phyloP scores from a whole-genome alignment of 2,329 filamentous ascomycete genomes.

The Cercospora brassicicola region DNA sequence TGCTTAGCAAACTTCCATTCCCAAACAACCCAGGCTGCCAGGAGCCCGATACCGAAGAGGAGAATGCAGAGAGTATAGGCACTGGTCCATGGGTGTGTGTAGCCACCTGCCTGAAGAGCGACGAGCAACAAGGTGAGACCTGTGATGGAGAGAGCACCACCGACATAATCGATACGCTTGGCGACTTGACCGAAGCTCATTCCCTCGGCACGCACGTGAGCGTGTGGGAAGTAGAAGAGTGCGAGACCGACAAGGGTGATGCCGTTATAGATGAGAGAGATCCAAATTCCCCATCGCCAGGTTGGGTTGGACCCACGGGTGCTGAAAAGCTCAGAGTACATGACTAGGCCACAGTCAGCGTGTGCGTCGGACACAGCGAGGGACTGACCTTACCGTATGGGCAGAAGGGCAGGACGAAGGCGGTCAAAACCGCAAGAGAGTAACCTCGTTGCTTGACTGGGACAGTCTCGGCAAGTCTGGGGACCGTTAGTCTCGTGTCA shows the following conservation, averaged over 20 bases:
- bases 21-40: slow-evolving; percentile 40
- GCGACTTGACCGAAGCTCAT: slow-evolving; percentile 46
- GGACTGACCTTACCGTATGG: slow-evolving; percentile 44
- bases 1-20: slow-evolving; percentile 43
- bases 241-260: slow-evolving; percentile 32
- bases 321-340: slow-evolving; percentile 61
- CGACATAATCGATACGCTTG: slow-evolving; percentile 52
- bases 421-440: slow-evolving; percentile 29
- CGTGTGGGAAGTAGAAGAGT: slow-evolving; percentile 56
- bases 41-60: slow-evolving; percentile 40
- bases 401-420: slow-evolving; percentile 57
- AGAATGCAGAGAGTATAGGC: slow-evolving; percentile 43
- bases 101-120: slow-evolving; percentile 44
- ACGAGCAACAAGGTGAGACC: slow-evolving; percentile 51
- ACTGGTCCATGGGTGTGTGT: slow-evolving; percentile 43
- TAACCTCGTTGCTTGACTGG: slow-evolving; percentile 31
- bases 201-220: slow-evolving; percentile 46
- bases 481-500: not conserved
- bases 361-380: not conserved
- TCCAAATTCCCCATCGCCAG: slow-evolving; percentile 54
- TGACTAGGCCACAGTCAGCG: slow-evolving; percentile 39
- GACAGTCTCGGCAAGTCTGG: slow-evolving; percentile 29
- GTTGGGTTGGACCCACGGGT: slow-evolving; percentile 37
- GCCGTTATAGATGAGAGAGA: slow-evolving; percentile 31
- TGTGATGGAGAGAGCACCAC: slow-evolving; percentile 51